Evolutionary conservation across 2,329 filamentous ascomycete genomes (phyloP), one percentile per base, ranked within the genome.

Genomic region (Biscogniauxia mediterranea): DNA sequence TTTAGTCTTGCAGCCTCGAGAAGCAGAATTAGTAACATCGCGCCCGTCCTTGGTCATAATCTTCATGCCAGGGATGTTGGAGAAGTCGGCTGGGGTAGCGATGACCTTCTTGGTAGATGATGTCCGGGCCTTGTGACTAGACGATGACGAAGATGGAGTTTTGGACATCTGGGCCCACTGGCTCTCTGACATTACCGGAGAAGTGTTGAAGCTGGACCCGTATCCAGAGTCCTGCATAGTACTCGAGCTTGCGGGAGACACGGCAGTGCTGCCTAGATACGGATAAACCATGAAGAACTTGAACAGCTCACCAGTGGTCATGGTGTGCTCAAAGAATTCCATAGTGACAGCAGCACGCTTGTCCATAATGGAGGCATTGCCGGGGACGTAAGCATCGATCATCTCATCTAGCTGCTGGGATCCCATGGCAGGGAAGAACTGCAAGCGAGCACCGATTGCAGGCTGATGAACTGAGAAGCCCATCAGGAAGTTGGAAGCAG

Each of bases 391-490:
- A 64, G 81, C 79, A 72, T 85, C 77, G 68, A 89, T 81, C 71
- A 89, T 75, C 57, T 82, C 77, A 69, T 88, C 85, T 57, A 89
- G 80, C 73, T 91, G 82, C 75, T 83, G 68, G 63, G 83, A 79
- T 71, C 88, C 78, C 75, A 92, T 78, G 69, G 88, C 77, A 78
- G 91, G 83, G 73, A 87, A 76, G 82, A 92, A 87, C 76, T 92
- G 79, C 60, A 89, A 78, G 63, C 81, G 76, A 54, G 81, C 80
- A 56, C 85, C 85, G 58, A 85, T 77, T 55, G 78, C 73, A 52
- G 84, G 79, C 77, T 89, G 86, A 71, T 81, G 85, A 72, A 88
- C 79, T 62, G 84, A 85, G 74, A 87, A 87, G 60, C 83, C 83
- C 75, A 80, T 74, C 46, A 77, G 68, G 65, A 74, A 68, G 62